phyloP scores from a whole-genome alignment of 768 basidiomycete genomes.

The Boletellus ananas region DNA sequence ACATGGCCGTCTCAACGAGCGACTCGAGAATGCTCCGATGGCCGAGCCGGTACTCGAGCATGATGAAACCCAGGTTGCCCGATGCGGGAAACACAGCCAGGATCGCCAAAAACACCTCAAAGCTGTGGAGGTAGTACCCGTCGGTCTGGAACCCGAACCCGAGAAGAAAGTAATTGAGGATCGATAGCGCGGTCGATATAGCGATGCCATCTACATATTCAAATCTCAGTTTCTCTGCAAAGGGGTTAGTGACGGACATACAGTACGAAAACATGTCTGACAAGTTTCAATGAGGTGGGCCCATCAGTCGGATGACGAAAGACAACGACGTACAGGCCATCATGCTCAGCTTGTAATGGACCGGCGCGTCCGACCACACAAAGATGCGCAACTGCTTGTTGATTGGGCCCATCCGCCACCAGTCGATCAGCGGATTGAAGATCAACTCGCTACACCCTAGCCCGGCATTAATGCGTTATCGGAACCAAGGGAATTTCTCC shows the following conservation, averaged over 20 bases:
- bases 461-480: no score
- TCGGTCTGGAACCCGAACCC: conserved; percentile 72
- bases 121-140: conserved; percentile 72
- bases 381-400: conserved; percentile 75
- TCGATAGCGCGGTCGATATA: conserved; percentile 53
- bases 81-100: conserved; percentile 69
- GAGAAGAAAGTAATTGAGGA: conserved; percentile 72
- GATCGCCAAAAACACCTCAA: conserved; percentile 76
- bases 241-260: conserved; percentile 21
- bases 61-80: conserved; percentile 65
- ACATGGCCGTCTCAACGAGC: conserved; percentile 21
- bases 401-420: conserved; percentile 80
- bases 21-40: conserved; percentile 20
- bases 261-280: conserved; percentile 52
- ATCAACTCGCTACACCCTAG: conserved; percentile 51
- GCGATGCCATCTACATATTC: conserved; percentile 50
- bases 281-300: conserved; percentile 2
- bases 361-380: conserved; percentile 72
- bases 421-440: conserved; percentile 77
- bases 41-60: conserved; percentile 72
- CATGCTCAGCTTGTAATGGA: conserved; percentile 76
- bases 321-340: conserved; percentile 41
- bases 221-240: no score
- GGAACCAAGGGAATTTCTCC: conserved; percentile 38
- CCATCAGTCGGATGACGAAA: background rate